Evolutionary conservation across 2,329 filamentous ascomycete species (phyloP).

Genomic region (Trichoderma sp.): DNA sequence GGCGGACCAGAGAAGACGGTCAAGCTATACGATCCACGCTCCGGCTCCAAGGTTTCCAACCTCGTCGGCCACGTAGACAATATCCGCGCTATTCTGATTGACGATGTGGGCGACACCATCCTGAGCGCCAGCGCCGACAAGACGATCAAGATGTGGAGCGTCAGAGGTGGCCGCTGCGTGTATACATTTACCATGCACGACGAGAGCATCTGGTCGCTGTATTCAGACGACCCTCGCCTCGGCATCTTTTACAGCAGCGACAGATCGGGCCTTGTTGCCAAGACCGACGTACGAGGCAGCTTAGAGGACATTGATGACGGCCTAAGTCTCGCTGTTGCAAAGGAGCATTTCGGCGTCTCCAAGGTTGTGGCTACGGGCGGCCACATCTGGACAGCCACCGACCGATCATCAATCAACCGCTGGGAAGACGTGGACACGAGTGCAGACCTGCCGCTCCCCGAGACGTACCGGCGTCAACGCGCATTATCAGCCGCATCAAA

Average conservation of each 20-base stretch:
- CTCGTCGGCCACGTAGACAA: slow-evolving; percentile 97
- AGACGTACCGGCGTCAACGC: slow-evolving; percentile 54
- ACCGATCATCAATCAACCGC: slow-evolving; percentile 87
- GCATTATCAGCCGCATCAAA: slow-evolving; percentile 50
- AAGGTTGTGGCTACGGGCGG: slow-evolving; percentile 71
- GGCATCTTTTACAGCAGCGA: slow-evolving; percentile 95
- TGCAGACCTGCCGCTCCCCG: slow-evolving; percentile 68
- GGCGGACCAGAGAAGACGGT: slow-evolving; percentile 94
- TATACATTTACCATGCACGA: slow-evolving; percentile 99
- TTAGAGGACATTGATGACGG: slow-evolving; percentile 77
- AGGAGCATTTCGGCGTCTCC: slow-evolving; percentile 84
- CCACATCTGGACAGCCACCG: slow-evolving; percentile 87
- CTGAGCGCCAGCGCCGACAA: slow-evolving; percentile 95
- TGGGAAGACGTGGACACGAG: slow-evolving; percentile 87
- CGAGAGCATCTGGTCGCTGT: slow-evolving; percentile 95
- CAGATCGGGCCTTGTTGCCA: slow-evolving; percentile 89
- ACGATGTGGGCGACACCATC: slow-evolving; percentile 84
- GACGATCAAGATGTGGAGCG: slow-evolving; percentile 97
- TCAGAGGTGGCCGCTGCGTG: slow-evolving; percentile 93
- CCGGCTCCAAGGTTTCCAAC: slow-evolving; percentile 89
- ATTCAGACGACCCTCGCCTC: slow-evolving; percentile 82
- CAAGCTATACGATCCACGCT: slow-evolving; percentile 86
- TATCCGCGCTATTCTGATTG: slow-evolving; percentile 87
- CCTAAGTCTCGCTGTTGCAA: slow-evolving; percentile 83
- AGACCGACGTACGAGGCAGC: slow-evolving; percentile 83